These are phyloP conservation scores for Phoenix dactylifera DNA, from an alignment of 176 grass and related monocot species.

Conservation along the genomic window DNA sequence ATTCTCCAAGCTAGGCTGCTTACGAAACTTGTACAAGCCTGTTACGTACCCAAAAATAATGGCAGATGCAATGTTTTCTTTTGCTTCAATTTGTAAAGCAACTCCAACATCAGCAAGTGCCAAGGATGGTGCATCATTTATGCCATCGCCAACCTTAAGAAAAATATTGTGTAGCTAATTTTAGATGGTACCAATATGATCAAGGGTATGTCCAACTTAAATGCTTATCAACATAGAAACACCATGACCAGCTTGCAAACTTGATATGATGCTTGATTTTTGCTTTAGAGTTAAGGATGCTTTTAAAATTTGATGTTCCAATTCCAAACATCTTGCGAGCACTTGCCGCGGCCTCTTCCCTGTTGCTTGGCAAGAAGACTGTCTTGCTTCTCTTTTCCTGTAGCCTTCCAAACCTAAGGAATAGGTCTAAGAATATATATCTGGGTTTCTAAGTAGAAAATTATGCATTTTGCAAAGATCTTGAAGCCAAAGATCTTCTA, in stretches of 20 bases:
- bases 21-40: constrained; percentile 50
- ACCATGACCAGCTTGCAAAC: constrained; percentile 51
- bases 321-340: constrained; percentile 64
- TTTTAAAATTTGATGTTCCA: constrained; percentile 41
- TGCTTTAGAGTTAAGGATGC: constrained; percentile 65
- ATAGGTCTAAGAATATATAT: neutral
- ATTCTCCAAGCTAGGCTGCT: too few species aligned
- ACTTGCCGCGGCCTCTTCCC: constrained; percentile 70
- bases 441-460: neutral
- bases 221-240: constrained; percentile 51
- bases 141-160: constrained; percentile 78
- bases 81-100: constrained; percentile 56
- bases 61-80: constrained; percentile 82
- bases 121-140: constrained; percentile 89
- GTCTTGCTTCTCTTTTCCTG: constrained; percentile 50
- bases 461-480: too few species aligned
- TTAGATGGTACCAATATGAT: too few species aligned
- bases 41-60: constrained; percentile 64
- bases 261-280: constrained; percentile 76
- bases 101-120: constrained; percentile 89
- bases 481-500: too few species aligned
- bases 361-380: constrained; percentile 69
- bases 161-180: too few species aligned
- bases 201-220: neutral
- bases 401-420: constrained; percentile 42